These are phyloP conservation scores for Wakefieldia striispora DNA, from an alignment of 768 basidiomycete genomes.

Conservation along the genomic window DNA sequence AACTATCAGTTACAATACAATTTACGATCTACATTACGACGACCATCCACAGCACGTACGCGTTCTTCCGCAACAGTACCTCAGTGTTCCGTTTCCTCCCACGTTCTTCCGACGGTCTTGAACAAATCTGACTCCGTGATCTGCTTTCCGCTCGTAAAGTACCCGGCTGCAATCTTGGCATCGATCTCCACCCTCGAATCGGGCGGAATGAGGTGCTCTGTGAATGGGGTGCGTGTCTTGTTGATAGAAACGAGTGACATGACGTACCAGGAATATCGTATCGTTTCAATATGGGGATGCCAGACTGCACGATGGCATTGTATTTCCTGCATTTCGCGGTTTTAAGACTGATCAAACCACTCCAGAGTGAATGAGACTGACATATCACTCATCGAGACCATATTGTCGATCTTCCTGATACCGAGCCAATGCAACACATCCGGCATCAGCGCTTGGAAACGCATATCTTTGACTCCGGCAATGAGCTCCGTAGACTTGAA, in stretches of 20 bases:
- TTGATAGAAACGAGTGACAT: too few species aligned
- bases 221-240: background rate
- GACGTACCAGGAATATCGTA: constrained; percentile 82
- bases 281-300: constrained; percentile 75
- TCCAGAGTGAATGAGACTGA: constrained; percentile 26
- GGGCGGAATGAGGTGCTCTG: constrained; percentile 84
- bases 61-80: too few species aligned
- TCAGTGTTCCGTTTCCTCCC: constrained; percentile 88
- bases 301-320: constrained; percentile 86
- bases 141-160: constrained; percentile 80
- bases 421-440: constrained; percentile 96
- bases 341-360: background rate
- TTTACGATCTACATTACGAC: constrained; percentile 5
- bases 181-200: constrained; percentile 94
- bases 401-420: constrained; percentile 82
- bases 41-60: background rate
- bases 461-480: constrained; percentile 94
- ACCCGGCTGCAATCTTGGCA: constrained; percentile 93
- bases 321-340: constrained; percentile 64
- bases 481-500: constrained; percentile 93
- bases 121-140: constrained; percentile 75
- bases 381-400: constrained; percentile 91
- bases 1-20: background rate
- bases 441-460: constrained; percentile 94
- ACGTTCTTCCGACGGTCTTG: constrained; percentile 84